Evolutionary conservation across 768 basidiomycete genomes (phyloP), one percentile per base, ranked within the genome.

Genomic region (Serendipita sp.): DNA sequence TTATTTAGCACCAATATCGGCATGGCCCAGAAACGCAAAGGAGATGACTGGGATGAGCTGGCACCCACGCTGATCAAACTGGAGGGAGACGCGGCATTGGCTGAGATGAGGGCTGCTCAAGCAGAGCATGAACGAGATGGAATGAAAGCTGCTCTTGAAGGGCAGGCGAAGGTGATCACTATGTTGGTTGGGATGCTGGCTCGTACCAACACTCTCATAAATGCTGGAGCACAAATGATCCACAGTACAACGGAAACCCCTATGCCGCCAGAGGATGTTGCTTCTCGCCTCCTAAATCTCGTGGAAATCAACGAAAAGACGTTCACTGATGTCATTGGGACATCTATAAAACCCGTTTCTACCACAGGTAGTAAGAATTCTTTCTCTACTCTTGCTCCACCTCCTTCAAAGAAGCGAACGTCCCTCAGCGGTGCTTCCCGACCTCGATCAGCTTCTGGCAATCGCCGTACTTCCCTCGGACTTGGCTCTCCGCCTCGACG

Each of bases 1-100:
- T 87, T 92, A 80, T 90, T 92, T 70, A 88, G 90, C 53, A 90
- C 88, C 15, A 88, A 43, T 80, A 92, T 70, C 82, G 87, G n/a
- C 88, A 88, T 15, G 84, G 85, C 58, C 83, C 85, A 37, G 87
- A 93, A 34, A 70, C 78, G 91, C 63, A 83, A 80, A 66, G 87
- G 85, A 3, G 88, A 90, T 67, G 84, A 83, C 68, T 74, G 91
- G 40, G 91, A 91, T 70, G 86, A 90, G 69, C 80, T 44, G 81
- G 78, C 68, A 71, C 83, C 29, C 85, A 88, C 66, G 86, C 81
- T 67, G 16, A 75, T 93, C 69, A 86, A 83, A 69, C 78, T 86
- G 27, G 85, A 88, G 65, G 84, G 84, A 0, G 76, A 77, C 62
- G 80, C 77, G 72, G 79, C 79, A 65, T 84, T 80, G 70, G 81